Base-by-base conservation (phyloP, 345 rosid genomes). In the Melastoma malabathricum region DNA sequence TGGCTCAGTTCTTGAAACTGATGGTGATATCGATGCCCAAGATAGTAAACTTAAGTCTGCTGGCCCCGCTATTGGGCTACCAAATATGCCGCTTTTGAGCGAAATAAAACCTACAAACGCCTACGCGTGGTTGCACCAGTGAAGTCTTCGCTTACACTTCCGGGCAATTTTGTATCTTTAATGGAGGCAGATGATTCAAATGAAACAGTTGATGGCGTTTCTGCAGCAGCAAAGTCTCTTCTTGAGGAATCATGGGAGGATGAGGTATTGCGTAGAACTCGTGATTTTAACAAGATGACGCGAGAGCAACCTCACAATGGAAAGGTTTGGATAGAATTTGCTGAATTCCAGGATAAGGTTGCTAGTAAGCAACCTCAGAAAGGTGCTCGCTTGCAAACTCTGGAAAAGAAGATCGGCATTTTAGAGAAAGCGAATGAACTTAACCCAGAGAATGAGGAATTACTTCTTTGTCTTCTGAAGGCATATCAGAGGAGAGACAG, bases 171-270 rank as follows among this genome's bases (percentile, higher is more conserved):
- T 59, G 79, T 84, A 68, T 89, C 96, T 23, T 66, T 90, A 44
- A 64, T 49, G 18, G 86, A 75, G 31, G 25, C 43, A 16, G 59
- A 71, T 48, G 31, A 65, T 25, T 69, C 64, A 4, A 53, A 16
- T 52, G 82, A 67, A 20, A 54, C 41, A 46, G 68, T 43, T 15
- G 75, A 66, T 58, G 61, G 45, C 16, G 54, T 59, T 66, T 63
- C 68, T 3, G 23, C 47, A 9, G 41, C 65, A 13, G 65, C 53
- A 20, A 51, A 68, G 47, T 64, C 67, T 44, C 13, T 64, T 58
- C 23, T 80, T 25, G 95, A 74, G 74, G 88, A 77, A 66, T 92
- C 98, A 3, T 92, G 98, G 96, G 98, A 92, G 53, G 98, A 92
- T 67, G 83, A 87, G 56, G 70, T 87, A 63, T 61, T 84, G 20